A percentile compares a stretch with the other conserved stretches of the same genome.
phyloP scores from a whole-genome alignment of 257 asterid species.

The Datura wrightii region DNA sequence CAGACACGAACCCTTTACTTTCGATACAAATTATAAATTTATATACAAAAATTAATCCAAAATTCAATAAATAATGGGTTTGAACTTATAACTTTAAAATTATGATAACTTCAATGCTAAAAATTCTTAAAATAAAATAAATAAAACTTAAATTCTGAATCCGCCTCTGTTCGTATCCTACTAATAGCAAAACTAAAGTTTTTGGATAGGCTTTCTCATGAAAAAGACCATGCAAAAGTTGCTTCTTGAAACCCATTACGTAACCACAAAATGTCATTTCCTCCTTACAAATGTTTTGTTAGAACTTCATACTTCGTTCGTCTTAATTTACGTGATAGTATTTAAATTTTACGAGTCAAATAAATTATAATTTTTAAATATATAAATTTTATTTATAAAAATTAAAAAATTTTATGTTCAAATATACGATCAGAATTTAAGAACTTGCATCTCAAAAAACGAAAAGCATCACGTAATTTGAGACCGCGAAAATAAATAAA shows the following conservation, averaged over 20 bases:
- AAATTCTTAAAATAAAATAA: too few relatives aligned
- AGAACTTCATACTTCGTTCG: neutral
- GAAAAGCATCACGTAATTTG: neutral
- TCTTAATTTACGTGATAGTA: neutral
- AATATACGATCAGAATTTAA: neutral
- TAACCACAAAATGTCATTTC: neutral
- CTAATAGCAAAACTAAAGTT: neutral
- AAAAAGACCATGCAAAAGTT: constrained; percentile 5
- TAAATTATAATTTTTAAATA: too few relatives aligned
- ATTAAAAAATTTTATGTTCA: too few relatives aligned
- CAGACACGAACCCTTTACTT: too few relatives aligned
- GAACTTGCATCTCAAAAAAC: too few relatives aligned
- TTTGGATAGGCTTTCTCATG: neutral
- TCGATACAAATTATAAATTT: too few relatives aligned
- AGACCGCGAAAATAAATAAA: neutral
- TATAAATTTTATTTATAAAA: too few relatives aligned
- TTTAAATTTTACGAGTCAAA: neutral
- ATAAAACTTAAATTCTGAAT: neutral
- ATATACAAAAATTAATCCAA: too few relatives aligned
- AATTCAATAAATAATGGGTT: too few relatives aligned
- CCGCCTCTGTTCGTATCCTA: fast-evolving
- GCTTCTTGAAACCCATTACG: neutral
- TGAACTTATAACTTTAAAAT: too few relatives aligned
- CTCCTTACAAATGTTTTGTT: neutral
- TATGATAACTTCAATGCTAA: too few relatives aligned